Conservation (phyloP, 805 yeast species). For the Hemisphaericaspora nanyangensis region DNA sequence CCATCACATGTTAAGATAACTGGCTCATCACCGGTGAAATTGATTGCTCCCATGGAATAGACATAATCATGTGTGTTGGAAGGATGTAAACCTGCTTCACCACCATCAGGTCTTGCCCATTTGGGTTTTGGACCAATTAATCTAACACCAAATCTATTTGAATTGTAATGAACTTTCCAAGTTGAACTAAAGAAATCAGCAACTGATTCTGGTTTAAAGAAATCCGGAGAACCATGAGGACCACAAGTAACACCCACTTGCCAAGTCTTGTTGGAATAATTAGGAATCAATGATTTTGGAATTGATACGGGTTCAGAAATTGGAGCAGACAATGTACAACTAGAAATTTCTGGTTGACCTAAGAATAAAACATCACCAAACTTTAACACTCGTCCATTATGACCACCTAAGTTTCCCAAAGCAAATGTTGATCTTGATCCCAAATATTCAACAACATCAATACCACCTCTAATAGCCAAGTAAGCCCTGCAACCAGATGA, state of each 20-base stretch:
- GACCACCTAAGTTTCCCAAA: conserved; percentile 88
- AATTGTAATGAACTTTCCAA: conserved; percentile 97
- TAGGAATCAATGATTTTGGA: conserved; percentile 56
- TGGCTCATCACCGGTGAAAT: conserved; percentile 98
- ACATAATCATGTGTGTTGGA: conserved; percentile 98
- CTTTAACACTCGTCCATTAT: conserved; percentile 87
- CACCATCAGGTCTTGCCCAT: conserved; percentile 97
- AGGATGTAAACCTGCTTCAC: conserved; percentile 97
- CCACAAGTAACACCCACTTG: conserved; percentile 91
- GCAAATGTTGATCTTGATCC: conserved; percentile 98
- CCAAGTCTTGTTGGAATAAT: conserved; percentile 59
- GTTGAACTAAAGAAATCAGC: conserved; percentile 67
- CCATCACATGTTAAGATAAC: conserved; percentile 97
- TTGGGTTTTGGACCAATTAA: conserved; percentile 92
- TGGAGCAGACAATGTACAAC: conserved; percentile 72
- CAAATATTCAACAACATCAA: conserved; percentile 89
- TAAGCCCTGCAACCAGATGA: conserved; percentile 84
- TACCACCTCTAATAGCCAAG: conserved; percentile 86
- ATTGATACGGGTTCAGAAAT: conserved; percentile 56
- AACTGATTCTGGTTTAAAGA: conserved; percentile 74
- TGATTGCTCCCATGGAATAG: conserved; percentile 92
- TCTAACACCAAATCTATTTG: conserved; percentile 95
- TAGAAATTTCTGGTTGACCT: conserved; percentile 68
- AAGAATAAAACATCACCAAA: conserved; percentile 88
- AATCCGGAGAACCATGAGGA: conserved; percentile 97